Base-by-base conservation (phyloP, 139 green algal species). In the Parachlorella kessleri region DNA sequence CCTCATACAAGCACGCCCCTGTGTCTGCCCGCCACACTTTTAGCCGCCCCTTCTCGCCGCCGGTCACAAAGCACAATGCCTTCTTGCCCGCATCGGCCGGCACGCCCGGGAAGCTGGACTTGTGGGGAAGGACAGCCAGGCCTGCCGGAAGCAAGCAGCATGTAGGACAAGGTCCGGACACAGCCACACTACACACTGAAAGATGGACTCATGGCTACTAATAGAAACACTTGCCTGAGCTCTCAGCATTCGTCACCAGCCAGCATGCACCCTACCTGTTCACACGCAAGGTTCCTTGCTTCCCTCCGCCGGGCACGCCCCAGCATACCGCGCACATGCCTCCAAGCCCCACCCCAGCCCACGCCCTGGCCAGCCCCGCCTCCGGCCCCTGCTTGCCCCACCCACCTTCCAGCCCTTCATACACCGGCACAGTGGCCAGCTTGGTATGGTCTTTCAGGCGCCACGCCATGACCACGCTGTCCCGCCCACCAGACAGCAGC, bases 371-470 rank as follows among this genome's bases (percentile, higher is more conserved):
- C 66, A 35, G 32, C 66, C n/a, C 30, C 40, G 23, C 5, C 26
- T 24, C 28, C 41, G 8, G n/a, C 40, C n/a, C 26, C 48, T 24
- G 8, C 53, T 26, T 76, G 54, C 63, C 69, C 8, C 21, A 3
- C 75, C 4, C 42, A 84, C 88, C 93, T 81, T 99, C 95, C 23
- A 98, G 64, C 8, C 91, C 87, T 84, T 99, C 96, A 81, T 92
- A 95, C 30, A 98, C 90, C 3, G 95, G 92, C 21, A 98, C 59
- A 0, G 91, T 95, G 14, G 85, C 74, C 1, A 92, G 28, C 66
- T 94, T 94, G 14, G 73, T 77, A 53, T 86, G 75, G 37, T 73
- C 86, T 23, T 89, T 81, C 48, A 96, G 66, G 86, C 94, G 91
- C 95, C 95, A 99, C 9, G 90, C 78, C 21, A 90, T 83, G 32